phyloP scores from a whole-genome alignment of 768 basidiomycete genomes.

The Leccinellum rugosiceps region DNA sequence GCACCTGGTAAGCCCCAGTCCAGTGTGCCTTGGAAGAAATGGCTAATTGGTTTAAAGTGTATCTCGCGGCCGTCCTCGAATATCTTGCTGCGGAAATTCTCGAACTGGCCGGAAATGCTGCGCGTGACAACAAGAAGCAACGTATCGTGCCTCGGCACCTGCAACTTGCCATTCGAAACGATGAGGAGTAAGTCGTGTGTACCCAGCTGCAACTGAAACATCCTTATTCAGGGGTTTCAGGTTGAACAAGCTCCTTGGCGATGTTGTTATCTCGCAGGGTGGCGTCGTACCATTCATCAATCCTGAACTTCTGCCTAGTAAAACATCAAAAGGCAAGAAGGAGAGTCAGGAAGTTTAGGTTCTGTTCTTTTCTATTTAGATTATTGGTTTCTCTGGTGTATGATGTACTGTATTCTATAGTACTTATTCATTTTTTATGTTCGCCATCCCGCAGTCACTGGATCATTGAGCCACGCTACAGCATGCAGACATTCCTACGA shows the following conservation, averaged over 20 bases:
- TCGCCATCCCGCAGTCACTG: not conserved
- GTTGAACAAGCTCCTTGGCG: conserved; percentile 39
- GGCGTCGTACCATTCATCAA: conserved; percentile 55
- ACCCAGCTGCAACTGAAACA: not conserved
- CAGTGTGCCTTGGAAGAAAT: too few species aligned
- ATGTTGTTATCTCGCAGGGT: conserved; percentile 62
- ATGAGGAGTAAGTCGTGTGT: conserved; percentile 42
- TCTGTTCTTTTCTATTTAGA: conserved; percentile 3
- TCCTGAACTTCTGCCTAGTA: conserved; percentile 50
- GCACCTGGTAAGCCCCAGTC: conserved; percentile 38
- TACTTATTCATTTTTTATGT: conserved; percentile 26
- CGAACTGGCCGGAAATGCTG: conserved; percentile 57
- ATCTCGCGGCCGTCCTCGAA: conserved; percentile 60
- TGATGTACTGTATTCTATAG: conserved; percentile 32
- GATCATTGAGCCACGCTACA: not conserved
- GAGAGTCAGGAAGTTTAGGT: conserved; percentile 44
- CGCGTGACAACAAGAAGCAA: conserved; percentile 55
- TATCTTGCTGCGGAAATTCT: conserved; percentile 63
- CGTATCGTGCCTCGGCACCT: conserved; percentile 66
- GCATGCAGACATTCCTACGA: too few species aligned
- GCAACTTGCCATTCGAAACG: conserved; percentile 63
- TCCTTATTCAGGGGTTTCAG: conserved; percentile 11
- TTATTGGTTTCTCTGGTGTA: conserved; percentile 25
- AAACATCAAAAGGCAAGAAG: conserved; percentile 53
- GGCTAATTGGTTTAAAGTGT: conserved; percentile 34